Evolutionary conservation across 371 early-diverging fungal species (phyloP).

Genomic region (Rhizopus arrhizus): DNA sequence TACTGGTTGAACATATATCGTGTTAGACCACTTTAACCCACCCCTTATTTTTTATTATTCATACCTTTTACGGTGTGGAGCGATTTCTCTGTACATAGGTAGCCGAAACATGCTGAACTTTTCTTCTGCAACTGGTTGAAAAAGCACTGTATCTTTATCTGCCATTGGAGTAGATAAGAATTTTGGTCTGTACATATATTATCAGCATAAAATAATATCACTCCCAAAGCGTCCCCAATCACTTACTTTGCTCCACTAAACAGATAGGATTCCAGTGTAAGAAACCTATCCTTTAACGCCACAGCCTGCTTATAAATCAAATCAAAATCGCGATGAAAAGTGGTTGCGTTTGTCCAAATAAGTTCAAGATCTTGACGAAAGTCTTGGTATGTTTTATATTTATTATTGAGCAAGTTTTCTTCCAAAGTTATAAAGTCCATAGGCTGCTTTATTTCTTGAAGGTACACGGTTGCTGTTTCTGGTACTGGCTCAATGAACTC

Average conservation of each 20-base stretch:
- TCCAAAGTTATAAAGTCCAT: constrained; percentile 51
- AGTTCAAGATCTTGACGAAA: constrained; percentile 42
- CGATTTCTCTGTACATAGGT: constrained; percentile 23
- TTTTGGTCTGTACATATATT: constrained; percentile 8
- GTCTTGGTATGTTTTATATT: constrained; percentile 29
- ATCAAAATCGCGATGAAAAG: constrained; percentile 40
- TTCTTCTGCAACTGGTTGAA: constrained; percentile 10
- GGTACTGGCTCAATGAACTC: constrained; percentile 48
- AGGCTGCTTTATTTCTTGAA: constrained; percentile 37
- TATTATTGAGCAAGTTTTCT: constrained; percentile 27
- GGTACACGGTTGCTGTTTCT: constrained; percentile 29
- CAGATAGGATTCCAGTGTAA: constrained; percentile 4
- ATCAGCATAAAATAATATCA: not conserved
- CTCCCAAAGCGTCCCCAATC: not conserved
- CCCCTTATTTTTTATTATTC: not conserved
- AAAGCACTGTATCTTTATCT: not conserved
- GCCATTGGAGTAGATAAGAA: constrained; percentile 13
- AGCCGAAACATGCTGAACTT: not conserved
- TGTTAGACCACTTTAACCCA: not conserved
- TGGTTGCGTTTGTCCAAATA: constrained; percentile 48
- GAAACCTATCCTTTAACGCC: constrained; percentile 21
- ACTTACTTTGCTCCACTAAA: constrained; percentile 24
- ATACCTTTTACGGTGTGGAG: constrained; percentile 18
- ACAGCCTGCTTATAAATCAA: constrained; percentile 38
- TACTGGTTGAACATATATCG: constrained; percentile 12